phyloP scores from a whole-genome alignment of 148 eudicot genomes.

The Salicornia ramosissima region DNA sequence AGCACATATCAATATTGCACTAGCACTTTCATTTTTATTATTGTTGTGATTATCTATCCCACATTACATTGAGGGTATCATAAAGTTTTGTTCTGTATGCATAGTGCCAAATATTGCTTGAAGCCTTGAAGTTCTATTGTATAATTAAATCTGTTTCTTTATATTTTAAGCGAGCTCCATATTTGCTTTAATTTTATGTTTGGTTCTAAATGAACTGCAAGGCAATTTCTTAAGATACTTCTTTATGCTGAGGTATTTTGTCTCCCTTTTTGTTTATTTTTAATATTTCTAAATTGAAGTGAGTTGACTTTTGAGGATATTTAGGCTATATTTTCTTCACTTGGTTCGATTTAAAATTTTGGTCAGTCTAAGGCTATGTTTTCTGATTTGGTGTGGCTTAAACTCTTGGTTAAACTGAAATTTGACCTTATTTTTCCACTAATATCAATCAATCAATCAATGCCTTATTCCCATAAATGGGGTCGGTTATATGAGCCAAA shows the following conservation, averaged over 20 bases:
- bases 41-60: background rate
- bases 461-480: no score
- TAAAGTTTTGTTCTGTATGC: background rate
- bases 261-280: no score
- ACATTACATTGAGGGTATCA: background rate
- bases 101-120: background rate
- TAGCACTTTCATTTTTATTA: background rate
- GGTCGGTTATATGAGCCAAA: no score
- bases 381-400: no score
- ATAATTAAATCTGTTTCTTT: background rate
- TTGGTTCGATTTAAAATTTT: no score
- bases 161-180: background rate
- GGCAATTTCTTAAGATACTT: background rate
- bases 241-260: background rate
- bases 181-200: background rate
- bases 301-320: no score
- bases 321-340: no score
- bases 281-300: no score
- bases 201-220: background rate
- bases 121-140: background rate
- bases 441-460: no score
- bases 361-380: no score
- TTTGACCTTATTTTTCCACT: no score
- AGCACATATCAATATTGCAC: background rate
- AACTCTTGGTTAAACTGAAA: no score